Percentiles rank a stretch among this genome's conserved stretches.
These are phyloP conservation scores for Viridothelium virens DNA, from an alignment of 495 filamentous ascomycete species.

Conservation along the genomic window DNA sequence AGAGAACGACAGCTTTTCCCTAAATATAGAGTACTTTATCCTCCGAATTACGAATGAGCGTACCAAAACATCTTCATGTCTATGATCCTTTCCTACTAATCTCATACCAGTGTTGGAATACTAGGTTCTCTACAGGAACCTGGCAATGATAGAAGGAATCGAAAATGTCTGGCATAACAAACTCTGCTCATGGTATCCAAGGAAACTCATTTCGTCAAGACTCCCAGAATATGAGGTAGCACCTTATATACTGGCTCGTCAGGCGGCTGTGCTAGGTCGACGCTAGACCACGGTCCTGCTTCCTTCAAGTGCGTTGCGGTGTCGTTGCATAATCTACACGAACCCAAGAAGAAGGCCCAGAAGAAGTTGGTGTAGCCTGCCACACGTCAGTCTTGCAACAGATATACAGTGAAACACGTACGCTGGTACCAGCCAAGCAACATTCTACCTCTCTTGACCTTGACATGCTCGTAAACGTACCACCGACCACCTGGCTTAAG, in stretches of 20 bases:
- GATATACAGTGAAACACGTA: neutral
- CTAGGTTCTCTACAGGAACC: no score
- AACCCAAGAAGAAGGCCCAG: neutral
- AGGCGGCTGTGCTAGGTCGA: neutral
- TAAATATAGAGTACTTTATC: no score
- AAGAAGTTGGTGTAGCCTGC: neutral
- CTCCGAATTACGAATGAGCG: no score
- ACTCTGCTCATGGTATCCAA: neutral
- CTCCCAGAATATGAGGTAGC: neutral
- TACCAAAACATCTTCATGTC: no score
- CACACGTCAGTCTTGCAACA: neutral
- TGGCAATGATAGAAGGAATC: neutral
- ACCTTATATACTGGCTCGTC: neutral
- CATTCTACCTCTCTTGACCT: slow-evolving; percentile 16
- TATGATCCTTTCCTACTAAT: no score
- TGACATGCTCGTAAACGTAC: slow-evolving; percentile 67
- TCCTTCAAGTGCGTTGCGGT: neutral
- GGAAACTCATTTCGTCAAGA: neutral
- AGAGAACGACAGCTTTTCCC: no score
- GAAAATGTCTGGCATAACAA: neutral
- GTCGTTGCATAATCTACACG: neutral
- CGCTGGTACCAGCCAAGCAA: neutral
- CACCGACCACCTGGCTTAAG: slow-evolving; percentile 60
- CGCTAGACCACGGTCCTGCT: neutral
- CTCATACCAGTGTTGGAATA: no score